Evolutionary conservation across 1,284 basidiomycete genomes (phyloP).

Genomic region (Xerocomus minutiporus): DNA sequence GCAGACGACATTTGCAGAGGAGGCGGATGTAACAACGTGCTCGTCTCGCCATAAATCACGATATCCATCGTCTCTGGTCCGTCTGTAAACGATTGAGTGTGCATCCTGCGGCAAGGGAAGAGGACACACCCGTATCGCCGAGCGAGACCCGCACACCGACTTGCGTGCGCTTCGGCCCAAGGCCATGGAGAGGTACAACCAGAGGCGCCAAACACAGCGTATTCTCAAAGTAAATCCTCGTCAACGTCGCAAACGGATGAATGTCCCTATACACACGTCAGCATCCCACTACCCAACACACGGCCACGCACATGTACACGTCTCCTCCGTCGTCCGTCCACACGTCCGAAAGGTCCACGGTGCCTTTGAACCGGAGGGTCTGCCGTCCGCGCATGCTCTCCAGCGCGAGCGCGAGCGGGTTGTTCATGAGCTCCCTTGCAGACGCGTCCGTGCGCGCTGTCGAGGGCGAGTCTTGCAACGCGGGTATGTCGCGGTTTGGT

Average conservation of each 20-base stretch:
- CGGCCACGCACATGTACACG: constrained; percentile 55
- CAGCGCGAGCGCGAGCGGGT: constrained; percentile 64
- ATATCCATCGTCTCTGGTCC: constrained; percentile 64
- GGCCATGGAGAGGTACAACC: constrained; percentile 21
- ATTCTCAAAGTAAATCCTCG: constrained; percentile 65
- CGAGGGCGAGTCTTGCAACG: constrained; percentile 40
- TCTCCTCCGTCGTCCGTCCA: constrained; percentile 58
- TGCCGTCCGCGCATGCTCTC: constrained; percentile 79
- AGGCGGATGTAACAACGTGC: constrained; percentile 18
- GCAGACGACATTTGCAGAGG: constrained; percentile 8
- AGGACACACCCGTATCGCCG: constrained; percentile 56
- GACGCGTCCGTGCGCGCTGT: constrained; percentile 9
- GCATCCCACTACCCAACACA: neutral
- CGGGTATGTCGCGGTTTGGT: constrained; percentile 5
- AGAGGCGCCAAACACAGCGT: constrained; percentile 54
- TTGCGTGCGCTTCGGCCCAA: constrained; percentile 29
- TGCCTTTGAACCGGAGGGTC: constrained; percentile 54
- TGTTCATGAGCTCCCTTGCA: constrained; percentile 48
- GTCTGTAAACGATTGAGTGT: constrained; percentile 34
- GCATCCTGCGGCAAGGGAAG: neutral
- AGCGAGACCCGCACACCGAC: constrained; percentile 62
- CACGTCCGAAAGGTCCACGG: constrained; percentile 47
- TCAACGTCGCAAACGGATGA: constrained; percentile 60
- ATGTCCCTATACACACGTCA: constrained; percentile 49
- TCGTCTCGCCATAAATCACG: constrained; percentile 56